These are phyloP conservation scores for Nothophoma quercina DNA, from an alignment of 2,329 filamentous ascomycete genomes.

Conservation along the genomic window DNA sequence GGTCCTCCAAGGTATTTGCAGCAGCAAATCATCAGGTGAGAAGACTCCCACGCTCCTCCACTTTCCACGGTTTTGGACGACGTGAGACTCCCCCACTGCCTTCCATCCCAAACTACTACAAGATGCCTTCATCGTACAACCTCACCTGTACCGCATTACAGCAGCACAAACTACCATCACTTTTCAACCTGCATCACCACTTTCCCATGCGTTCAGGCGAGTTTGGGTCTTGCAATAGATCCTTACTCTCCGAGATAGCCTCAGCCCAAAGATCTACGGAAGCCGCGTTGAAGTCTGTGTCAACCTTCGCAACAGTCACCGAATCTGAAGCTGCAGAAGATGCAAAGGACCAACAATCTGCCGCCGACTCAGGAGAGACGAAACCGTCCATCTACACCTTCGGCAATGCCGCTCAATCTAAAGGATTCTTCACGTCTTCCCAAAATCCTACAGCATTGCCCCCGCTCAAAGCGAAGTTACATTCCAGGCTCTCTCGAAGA, in stretches of 20 bases:
- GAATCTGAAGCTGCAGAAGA: neutral
- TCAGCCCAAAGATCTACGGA: neutral
- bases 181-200: neutral
- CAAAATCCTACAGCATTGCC: neutral
- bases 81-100: conserved; percentile 33
- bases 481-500: neutral
- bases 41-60: conserved; percentile 39
- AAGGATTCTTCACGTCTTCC: neutral
- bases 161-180: neutral
- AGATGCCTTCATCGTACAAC: conserved; percentile 24
- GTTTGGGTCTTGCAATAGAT: neutral
- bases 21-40: conserved; percentile 44
- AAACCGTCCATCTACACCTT: neutral
- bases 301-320: neutral
- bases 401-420: neutral
- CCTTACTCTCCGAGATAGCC: conserved; percentile 4
- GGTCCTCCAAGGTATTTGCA: conserved; percentile 27
- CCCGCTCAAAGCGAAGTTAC: neutral
- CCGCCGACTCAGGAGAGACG: neutral
- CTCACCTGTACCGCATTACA: neutral
- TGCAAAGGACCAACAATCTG: neutral
- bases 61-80: conserved; percentile 35
- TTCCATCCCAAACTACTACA: conserved; percentile 33
- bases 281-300: neutral
- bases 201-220: neutral